A percentile compares a stretch with the other conserved stretches of the same genome.
Conservation (phyloP, 2,329 filamentous ascomycete species). For the Penicillium sp. region DNA sequence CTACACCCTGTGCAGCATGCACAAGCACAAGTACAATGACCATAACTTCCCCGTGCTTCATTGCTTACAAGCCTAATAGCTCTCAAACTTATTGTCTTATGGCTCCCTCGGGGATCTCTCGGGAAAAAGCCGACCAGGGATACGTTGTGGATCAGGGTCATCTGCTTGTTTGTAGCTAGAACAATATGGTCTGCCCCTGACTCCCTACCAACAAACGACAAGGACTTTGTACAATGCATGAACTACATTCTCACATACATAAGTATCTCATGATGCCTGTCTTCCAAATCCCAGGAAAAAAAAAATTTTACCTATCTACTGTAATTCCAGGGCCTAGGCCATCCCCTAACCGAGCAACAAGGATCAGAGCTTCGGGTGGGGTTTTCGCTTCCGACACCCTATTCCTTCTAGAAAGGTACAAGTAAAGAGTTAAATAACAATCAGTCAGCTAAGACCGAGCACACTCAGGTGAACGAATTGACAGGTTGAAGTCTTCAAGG, state of each 20-base stretch:
- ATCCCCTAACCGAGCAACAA: conserved; percentile 1
- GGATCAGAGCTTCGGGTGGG: conserved; percentile 1
- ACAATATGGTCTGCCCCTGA: neutral
- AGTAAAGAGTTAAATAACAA: neutral
- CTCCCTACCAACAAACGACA: neutral
- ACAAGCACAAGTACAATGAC: neutral
- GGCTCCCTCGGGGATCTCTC: neutral
- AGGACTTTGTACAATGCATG: neutral
- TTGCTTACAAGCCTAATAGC: neutral
- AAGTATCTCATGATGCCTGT: neutral
- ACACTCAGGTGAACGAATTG: neutral
- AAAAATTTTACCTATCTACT: neutral
- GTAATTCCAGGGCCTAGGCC: neutral
- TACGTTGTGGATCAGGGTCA: conserved; percentile 7
- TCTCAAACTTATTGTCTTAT: neutral
- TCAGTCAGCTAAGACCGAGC: neutral
- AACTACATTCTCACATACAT: neutral
- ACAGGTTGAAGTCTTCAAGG: neutral
- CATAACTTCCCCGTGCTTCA: neutral
- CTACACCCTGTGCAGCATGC: conserved; percentile 5
- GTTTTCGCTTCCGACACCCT: neutral
- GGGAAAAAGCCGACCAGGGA: conserved; percentile 7
- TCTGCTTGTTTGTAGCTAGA: neutral
- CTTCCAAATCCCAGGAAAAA: neutral
- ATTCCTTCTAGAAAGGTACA: conserved; percentile 4